Evolutionary conservation across 257 asterid genomes (phyloP), one percentile per base, ranked within the genome.

Genomic region (Solanum ossicruentum): DNA sequence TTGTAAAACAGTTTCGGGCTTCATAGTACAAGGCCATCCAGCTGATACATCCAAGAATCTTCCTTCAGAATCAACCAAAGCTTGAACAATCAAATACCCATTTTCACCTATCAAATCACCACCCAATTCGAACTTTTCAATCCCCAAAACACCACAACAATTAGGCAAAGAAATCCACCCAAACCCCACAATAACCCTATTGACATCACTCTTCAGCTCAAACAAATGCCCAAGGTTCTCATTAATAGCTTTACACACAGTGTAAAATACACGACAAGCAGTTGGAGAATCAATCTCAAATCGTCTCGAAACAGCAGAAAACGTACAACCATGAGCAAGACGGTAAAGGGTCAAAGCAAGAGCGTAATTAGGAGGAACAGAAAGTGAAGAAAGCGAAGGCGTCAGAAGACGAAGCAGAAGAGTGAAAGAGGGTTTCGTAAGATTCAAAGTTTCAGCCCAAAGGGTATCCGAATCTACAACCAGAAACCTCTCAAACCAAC

Each of bases 81-180:
- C 99, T 83, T 96, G 98, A 89, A 95, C 98, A 41, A 88, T 69
- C 88, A 92, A 88, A 79, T 84, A 90, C 78, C 88, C 92, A 43
- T 87, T 84, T 73, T 86, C 89, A 36, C 92, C 93, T 26, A 86
- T 58, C 70, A 77, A 80, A 73, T 86, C 84, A 61, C 90, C 86
- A 26, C 90, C 95, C 84, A 94, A 56, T 82, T 89, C 91, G 80
- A 94, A 94, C 85, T 85, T 93, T 72, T 95, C 97, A 63, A 91
- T 70, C 84, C 99, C 99, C 87, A 94, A 75, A 83, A 92, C 94
- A 10, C 98, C 98, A 84, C 98, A 96, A 77, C 98, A 96, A 81
- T 96, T 94, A 45, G 98, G 97, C 82, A 96, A 84, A 36, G 97
- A 93, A 84, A 93, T 96, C 98, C 97, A 94, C 75, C 98, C 97